Percentiles rank a stretch among this genome's conserved stretches.
phyloP scores from a whole-genome alignment of 768 basidiomycete genomes.

The Pleurotus sapidus region DNA sequence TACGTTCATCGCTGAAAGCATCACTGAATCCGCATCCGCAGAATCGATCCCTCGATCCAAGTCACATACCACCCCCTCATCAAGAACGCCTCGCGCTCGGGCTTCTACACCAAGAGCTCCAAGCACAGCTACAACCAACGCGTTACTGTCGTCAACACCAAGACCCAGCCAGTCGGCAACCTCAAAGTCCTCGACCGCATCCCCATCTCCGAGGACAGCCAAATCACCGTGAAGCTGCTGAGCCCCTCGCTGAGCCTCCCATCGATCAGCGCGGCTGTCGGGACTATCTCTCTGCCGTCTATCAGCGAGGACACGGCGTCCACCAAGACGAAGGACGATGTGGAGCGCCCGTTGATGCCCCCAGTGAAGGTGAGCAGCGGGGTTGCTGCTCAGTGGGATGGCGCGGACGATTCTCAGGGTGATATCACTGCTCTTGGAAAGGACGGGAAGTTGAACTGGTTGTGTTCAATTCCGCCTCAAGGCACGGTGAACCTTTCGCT shows the following conservation, averaged over 20 bases:
- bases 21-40: slow-evolving; percentile 5
- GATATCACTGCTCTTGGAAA: slow-evolving; percentile 18
- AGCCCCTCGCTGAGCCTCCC: neutral
- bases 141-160: slow-evolving; percentile 14
- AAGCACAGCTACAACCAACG: slow-evolving; percentile 11
- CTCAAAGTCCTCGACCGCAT: slow-evolving; percentile 14
- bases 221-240: slow-evolving; percentile 1
- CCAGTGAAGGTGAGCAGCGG: slow-evolving; percentile 10
- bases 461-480: slow-evolving; percentile 25
- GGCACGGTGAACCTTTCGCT: slow-evolving; percentile 24
- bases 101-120: slow-evolving; percentile 1
- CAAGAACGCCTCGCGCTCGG: slow-evolving; percentile 9
- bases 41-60: slow-evolving; percentile 36
- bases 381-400: slow-evolving; percentile 36
- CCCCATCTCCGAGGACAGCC: slow-evolving; percentile 9
- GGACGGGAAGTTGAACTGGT: slow-evolving; percentile 32
- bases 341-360: neutral
- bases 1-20: neutral
- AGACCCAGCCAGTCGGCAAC: slow-evolving; percentile 8
- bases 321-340: neutral
- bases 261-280: neutral
- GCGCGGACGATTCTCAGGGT: slow-evolving; percentile 25
- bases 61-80: slow-evolving; percentile 33
- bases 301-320: neutral
- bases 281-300: neutral